phyloP scores from a whole-genome alignment of 2,329 filamentous ascomycete species.

The Aspergillus versicolor region DNA sequence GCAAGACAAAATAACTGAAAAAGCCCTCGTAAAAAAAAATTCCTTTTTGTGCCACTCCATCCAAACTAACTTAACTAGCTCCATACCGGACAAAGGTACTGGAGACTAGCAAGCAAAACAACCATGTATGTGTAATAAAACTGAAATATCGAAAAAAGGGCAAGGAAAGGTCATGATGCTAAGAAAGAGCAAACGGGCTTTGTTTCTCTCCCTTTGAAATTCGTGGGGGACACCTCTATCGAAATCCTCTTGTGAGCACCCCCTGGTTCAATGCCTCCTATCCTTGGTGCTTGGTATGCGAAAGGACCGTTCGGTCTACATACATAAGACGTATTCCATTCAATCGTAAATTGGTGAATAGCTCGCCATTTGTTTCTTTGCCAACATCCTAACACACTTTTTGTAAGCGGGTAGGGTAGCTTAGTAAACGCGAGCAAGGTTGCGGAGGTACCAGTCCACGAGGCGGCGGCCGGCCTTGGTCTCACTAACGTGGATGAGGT shows the following conservation, averaged over 20 bases:
- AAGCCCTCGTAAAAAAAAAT: slow-evolving; percentile 13
- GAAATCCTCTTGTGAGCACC: neutral
- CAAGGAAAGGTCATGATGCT: slow-evolving; percentile 16
- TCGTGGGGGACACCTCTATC: neutral
- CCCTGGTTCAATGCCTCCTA: neutral
- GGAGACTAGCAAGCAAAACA: neutral
- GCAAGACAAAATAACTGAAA: slow-evolving; percentile 11
- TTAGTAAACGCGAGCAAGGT: slow-evolving; percentile 92
- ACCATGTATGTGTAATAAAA: slow-evolving; percentile 2
- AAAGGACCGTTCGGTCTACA: neutral
- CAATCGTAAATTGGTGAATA: neutral
- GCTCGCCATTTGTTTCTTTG: neutral
- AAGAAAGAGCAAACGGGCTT: neutral
- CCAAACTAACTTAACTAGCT: slow-evolving; percentile 10
- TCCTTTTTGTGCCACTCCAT: slow-evolving; percentile 19
- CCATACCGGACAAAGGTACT: slow-evolving; percentile 7
- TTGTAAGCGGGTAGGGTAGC: slow-evolving; percentile 5
- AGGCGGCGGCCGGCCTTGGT: slow-evolving; percentile 96
- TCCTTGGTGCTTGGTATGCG: neutral
- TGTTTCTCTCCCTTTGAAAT: neutral
- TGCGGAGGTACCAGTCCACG: slow-evolving; percentile 98
- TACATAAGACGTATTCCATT: neutral
- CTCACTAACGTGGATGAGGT: slow-evolving; percentile 97
- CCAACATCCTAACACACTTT: neutral
- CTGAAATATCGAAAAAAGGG: slow-evolving; percentile 10